Base-by-base conservation (phyloP, 2,329 filamentous ascomycete genomes). In the Pseudonectria foliicola region DNA sequence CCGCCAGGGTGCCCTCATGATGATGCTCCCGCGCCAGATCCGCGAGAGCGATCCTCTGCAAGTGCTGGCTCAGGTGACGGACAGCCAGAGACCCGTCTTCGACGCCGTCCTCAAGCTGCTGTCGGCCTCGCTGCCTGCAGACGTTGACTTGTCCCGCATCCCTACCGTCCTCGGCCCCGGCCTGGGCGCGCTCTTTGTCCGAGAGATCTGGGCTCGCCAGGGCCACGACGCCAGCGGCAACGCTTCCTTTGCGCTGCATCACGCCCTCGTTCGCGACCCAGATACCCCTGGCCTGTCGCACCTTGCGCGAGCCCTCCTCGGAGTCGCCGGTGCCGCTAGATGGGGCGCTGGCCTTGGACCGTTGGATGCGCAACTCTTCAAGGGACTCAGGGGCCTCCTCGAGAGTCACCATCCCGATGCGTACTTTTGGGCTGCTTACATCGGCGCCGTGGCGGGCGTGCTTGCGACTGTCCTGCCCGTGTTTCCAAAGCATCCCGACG, bases 1-100 rank as follows among this genome's bases (percentile, higher is more conserved):
- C 42, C 71, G 88, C 27, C 88, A 95, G 60, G 89, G 89, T 1
- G 80, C 80, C 28, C 64, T 95, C 26, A 87, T 86, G 62, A 77
- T 84, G 60, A 79, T 71, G 41, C 70, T 95, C 10, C 68, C 77
- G 0, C 46, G 59, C 0, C 55, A 68, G 0, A 59, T 82, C 12
- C 75, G 83, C 35, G 73, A 77, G 32, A 70, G 75, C 45, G 70
- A 82, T 48, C 86, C 88, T 0, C 63, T 94, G 2, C 48, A 58
- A 7, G 54, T 70, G 6, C 43, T 57, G 12, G 53, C 54, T 3
- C 36, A 49, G 28, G 40, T 55, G 7, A 40, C 40, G 4, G 27
- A 40, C 1, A 34, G 40, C 10, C 56, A 64, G 28, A 46, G 40
- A 33, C 48, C 50, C 2, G 33, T 59, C 1, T 52, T 66, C 3